phyloP scores from a whole-genome alignment of 2,329 filamentous ascomycete genomes.

The Stagonosporopsis vannaccii region DNA sequence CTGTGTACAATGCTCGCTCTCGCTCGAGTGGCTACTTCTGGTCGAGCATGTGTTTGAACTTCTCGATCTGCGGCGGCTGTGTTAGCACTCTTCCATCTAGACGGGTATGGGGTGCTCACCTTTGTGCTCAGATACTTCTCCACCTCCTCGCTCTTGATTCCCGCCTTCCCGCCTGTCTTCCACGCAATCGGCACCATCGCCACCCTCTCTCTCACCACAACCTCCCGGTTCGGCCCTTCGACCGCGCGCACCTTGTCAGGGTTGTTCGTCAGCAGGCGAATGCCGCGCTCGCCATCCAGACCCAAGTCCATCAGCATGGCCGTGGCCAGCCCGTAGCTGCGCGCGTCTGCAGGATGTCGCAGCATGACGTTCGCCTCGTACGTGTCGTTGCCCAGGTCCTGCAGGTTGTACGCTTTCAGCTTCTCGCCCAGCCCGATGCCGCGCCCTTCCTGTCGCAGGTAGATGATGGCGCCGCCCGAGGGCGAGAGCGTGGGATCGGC shows the following conservation, averaged over 20 bases:
- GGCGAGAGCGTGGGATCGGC: slow-evolving; percentile 67
- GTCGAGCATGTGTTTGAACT: slow-evolving; percentile 61
- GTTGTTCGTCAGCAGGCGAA: slow-evolving; percentile 92
- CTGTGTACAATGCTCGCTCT: too few relatives aligned
- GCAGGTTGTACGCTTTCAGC: slow-evolving; percentile 96
- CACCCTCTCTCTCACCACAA: slow-evolving; percentile 87
- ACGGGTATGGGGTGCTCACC: slow-evolving; percentile 60
- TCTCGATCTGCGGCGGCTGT: slow-evolving; percentile 54
- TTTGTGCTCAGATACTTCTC: slow-evolving; percentile 95
- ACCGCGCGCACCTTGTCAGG: slow-evolving; percentile 96
- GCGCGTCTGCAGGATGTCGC: slow-evolving; percentile 89
- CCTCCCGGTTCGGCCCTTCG: slow-evolving; percentile 87
- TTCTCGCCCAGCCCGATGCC: slow-evolving; percentile 96
- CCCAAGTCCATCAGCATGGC: slow-evolving; percentile 91
- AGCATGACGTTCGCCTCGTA: slow-evolving; percentile 94
- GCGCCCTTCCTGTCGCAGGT: slow-evolving; percentile 92
- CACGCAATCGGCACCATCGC: slow-evolving; percentile 96
- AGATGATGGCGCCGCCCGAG: slow-evolving; percentile 88
- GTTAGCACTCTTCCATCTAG: background rate
- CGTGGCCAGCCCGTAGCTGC: slow-evolving; percentile 95
- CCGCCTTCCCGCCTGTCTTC: slow-evolving; percentile 78
- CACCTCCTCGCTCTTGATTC: slow-evolving; percentile 86
- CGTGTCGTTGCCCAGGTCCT: slow-evolving; percentile 96
- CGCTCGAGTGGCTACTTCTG: slow-evolving; percentile 33
- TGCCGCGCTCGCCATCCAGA: slow-evolving; percentile 70